These are phyloP conservation scores for Microthlaspi erraticum DNA, from an alignment of 345 rosid genomes.

Conservation along the genomic window DNA sequence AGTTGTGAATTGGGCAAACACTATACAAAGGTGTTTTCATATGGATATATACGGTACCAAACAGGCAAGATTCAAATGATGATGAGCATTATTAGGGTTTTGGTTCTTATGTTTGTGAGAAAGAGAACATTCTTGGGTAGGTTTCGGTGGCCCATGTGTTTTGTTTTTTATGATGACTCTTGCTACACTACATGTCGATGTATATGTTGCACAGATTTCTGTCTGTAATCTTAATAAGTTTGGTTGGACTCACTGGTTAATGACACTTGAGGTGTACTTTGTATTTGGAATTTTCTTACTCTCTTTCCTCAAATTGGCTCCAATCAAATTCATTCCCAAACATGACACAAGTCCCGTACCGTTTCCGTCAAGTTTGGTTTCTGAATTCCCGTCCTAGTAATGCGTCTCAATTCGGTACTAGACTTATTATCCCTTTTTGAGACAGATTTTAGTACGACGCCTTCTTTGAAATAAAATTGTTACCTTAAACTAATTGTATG, in stretches of 20 bases:
- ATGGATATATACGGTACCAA: conserved; percentile 3
- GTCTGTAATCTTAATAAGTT: conserved; percentile 24
- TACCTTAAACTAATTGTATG: too few relatives aligned
- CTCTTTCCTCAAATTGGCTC: conserved; percentile 8
- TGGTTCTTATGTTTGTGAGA: conserved; percentile 35
- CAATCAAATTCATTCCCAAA: conserved; percentile 20
- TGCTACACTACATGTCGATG: conserved; percentile 31
- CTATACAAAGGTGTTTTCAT: conserved; percentile 1
- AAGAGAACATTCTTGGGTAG: conserved; percentile 45
- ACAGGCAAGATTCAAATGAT: conserved; percentile 32
- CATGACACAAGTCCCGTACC: conserved; percentile 6
- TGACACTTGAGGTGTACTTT: conserved; percentile 40
- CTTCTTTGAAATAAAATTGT: too few relatives aligned
- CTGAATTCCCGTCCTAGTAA: neutral
- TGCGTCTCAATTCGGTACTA: conserved; percentile 1
- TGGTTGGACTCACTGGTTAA: conserved; percentile 30
- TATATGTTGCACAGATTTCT: conserved; percentile 28
- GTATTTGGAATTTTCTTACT: conserved; percentile 33
- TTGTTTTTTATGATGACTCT: conserved; percentile 32
- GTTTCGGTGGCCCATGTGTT: conserved; percentile 46
- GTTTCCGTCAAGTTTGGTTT: conserved; percentile 7
- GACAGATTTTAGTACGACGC: too few relatives aligned
- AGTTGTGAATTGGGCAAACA: conserved; percentile 25
- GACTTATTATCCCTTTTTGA: neutral
- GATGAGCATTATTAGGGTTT: conserved; percentile 29